Percentiles rank a stretch among this genome's conserved stretches.
These are phyloP conservation scores for Chaetothyriales sp. DNA, from an alignment of 2,329 filamentous ascomycete species.

Conservation along the genomic window DNA sequence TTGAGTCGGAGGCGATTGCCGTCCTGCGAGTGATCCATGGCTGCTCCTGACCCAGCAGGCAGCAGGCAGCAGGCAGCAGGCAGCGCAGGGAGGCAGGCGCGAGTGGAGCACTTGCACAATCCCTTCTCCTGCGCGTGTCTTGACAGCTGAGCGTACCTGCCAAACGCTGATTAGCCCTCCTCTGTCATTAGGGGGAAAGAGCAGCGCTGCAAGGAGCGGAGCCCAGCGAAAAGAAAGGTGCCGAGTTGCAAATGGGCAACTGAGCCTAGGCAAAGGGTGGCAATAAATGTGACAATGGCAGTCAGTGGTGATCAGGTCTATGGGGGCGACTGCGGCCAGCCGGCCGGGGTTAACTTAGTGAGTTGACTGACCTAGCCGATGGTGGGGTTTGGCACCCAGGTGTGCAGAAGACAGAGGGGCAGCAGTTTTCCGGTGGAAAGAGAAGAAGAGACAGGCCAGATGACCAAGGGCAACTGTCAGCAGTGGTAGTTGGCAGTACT, in stretches of 20 bases:
- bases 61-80: background rate
- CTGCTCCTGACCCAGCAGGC: background rate
- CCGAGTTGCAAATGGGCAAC: background rate
- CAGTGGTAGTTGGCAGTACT: no score
- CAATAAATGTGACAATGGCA: background rate
- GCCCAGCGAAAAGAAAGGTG: background rate
- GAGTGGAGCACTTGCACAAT: background rate
- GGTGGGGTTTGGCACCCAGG: no score
- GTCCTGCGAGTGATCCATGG: slow-evolving; percentile 38
- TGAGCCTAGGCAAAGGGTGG: background rate
- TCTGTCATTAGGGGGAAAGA: background rate
- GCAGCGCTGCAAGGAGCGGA: background rate
- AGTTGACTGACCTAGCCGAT: background rate
- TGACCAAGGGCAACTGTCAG: no score
- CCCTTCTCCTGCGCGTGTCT: background rate
- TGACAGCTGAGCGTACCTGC: background rate
- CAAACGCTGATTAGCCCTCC: background rate
- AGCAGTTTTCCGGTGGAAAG: no score
- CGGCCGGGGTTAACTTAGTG: background rate
- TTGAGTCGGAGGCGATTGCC: slow-evolving; percentile 40
- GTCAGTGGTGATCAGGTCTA: background rate
- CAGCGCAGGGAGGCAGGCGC: background rate
- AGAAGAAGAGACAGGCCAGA: no score
- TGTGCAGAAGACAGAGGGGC: no score
- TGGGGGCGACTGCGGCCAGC: background rate